Base-by-base conservation (phyloP, 2,329 filamentous ascomycete genomes). In the Fusarium newnesense region DNA sequence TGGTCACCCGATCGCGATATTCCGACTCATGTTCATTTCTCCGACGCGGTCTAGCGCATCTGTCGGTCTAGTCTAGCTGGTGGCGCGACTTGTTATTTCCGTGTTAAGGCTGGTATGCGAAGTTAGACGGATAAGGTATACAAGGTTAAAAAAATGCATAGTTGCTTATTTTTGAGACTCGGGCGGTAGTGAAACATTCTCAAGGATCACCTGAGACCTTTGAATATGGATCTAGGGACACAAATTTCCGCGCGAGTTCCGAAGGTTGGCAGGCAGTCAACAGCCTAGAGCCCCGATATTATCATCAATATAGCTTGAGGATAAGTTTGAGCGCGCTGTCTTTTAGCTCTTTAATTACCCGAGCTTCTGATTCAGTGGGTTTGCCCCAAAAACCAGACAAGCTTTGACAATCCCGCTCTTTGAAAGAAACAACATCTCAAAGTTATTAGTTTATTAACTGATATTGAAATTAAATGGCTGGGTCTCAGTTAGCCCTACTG, bases 101-200 rank as follows among this genome's bases (percentile, higher is more conserved):
- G 19, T 12, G 36, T 57, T 24, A 30, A 9, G 18, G 26, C 28
- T 18, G 59, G 59, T 21, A 69, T 69, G 65, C 9, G 40, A 13
- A 30, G 26, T 30, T 47, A 47, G 34, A 9, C 26, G 40, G 53
- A 69, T 64, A 59, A 69, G 30, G 26, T 44, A 59, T 26, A 44
- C 67, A 70, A 70, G 67, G 53, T 70, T 70, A 70, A 70, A 67
- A 54, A 66, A 70, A 70, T 67, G 53, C 60, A 70, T 70, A 61
- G 10, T 60, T 61, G 47, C 18, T 59, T 65, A 65, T 65, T 66
- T 42, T 5, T 16, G n/a, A 61, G 54, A 67, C 54, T 42, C n/a
- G 30, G 9, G 24, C 10, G 26, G 28, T 4, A 28, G 44, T 69
- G 37, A 69, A 21, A 69, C 65, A 69, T 47, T 37, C n/a, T 4